phyloP scores from a whole-genome alignment of 768 basidiomycete genomes.

The Boletus rubroflammeus region DNA sequence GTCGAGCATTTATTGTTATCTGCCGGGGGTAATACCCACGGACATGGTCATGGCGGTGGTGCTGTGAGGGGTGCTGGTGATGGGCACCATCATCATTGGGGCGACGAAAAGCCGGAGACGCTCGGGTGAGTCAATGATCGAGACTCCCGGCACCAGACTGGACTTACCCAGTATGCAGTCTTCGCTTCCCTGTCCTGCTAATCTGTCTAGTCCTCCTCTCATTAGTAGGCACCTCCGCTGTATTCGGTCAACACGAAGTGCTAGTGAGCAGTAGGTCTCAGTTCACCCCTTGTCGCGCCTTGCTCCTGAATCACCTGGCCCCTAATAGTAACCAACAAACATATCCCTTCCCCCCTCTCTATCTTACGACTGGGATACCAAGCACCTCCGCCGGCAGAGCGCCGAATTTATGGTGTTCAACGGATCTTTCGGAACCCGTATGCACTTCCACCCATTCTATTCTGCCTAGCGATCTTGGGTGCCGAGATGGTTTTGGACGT shows the following conservation, averaged over 20 bases:
- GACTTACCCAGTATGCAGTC: conserved; percentile 34
- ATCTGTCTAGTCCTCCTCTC: conserved; percentile 54
- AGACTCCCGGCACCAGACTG: not conserved
- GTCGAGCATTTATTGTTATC: conserved; percentile 87
- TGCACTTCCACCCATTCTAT: conserved; percentile 57
- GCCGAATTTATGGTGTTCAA: conserved; percentile 5
- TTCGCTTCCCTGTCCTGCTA: conserved; percentile 64
- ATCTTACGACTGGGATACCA: conserved; percentile 37
- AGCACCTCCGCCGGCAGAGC: conserved; percentile 3
- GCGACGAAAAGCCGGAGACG: conserved; percentile 43
- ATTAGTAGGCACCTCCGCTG: conserved; percentile 50
- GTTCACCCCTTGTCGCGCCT: not conserved
- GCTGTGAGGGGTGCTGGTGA: conserved; percentile 35
- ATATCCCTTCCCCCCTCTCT: conserved; percentile 50
- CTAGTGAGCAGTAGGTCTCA: conserved; percentile 56
- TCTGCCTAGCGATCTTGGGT: conserved; percentile 51
- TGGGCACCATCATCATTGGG: conserved; percentile 65
- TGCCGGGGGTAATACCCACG: conserved; percentile 73
- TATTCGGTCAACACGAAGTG: conserved; percentile 62
- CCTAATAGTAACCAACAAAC: conserved; percentile 54
- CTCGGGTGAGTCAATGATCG: conserved; percentile 36
- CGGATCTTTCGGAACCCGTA: conserved; percentile 71
- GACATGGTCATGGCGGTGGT: conserved; percentile 60
- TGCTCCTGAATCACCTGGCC: conserved; percentile 3
- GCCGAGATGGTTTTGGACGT: conserved; percentile 52